Conservation (phyloP, 169 alveolate species). For the Eimeria tenella region DNA sequence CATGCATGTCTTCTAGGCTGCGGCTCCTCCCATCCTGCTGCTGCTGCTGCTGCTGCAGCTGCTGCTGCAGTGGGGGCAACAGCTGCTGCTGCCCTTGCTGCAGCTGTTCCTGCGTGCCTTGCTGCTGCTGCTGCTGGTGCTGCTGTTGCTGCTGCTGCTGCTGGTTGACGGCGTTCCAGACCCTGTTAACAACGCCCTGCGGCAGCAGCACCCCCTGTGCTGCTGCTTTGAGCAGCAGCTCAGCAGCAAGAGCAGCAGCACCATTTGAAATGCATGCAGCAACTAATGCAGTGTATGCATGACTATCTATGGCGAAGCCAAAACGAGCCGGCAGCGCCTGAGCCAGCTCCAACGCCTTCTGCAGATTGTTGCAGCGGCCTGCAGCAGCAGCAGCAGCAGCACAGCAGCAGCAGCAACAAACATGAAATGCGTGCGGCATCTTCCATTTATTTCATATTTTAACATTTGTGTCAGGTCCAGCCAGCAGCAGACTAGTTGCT, state of each 20-base stretch:
- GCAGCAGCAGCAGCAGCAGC: neutral
- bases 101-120: neutral
- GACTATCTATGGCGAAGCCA: constrained; percentile 83
- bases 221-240: constrained; percentile 22
- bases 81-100: too few relatives aligned
- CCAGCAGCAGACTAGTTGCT: too few relatives aligned
- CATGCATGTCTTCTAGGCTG: neutral
- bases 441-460: too few relatives aligned
- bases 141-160: neutral
- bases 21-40: too few relatives aligned
- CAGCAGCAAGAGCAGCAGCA: constrained; percentile 14
- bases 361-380: constrained; percentile 83
- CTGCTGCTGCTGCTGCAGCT: neutral
- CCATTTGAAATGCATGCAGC: constrained; percentile 87
- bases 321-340: constrained; percentile 83
- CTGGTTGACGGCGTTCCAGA: neutral
- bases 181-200: neutral
- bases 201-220: neutral
- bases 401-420: too few relatives aligned
- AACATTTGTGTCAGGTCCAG: too few relatives aligned
- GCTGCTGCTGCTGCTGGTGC: neutral
- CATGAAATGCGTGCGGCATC: too few relatives aligned
- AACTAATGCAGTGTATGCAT: constrained; percentile 89
- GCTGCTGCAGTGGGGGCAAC: neutral
- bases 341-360: constrained; percentile 84